Percentiles rank a stretch among this genome's conserved stretches.
Evolutionary conservation across 805 yeast species (phyloP).

Genomic region (Saturnispora kantuleensis): DNA sequence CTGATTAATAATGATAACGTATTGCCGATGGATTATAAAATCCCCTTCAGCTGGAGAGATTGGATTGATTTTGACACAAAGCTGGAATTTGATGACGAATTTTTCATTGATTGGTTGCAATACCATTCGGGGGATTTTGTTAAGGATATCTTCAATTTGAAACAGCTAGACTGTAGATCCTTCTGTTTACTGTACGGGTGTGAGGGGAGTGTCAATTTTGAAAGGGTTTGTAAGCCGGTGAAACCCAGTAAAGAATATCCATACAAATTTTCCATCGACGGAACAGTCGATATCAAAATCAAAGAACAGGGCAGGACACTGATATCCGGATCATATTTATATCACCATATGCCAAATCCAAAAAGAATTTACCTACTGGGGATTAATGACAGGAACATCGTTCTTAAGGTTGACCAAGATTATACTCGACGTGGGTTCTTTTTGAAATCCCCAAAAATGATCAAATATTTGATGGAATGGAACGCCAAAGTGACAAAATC

Average conservation of each 20-base stretch:
- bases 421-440: slow-evolving; percentile 10
- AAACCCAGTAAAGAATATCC: slow-evolving; percentile 13
- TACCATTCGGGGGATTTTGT: slow-evolving; percentile 9
- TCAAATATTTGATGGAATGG: slow-evolving; percentile 13
- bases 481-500: slow-evolving; percentile 11
- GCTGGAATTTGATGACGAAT: slow-evolving; percentile 16
- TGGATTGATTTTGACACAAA: slow-evolving; percentile 23
- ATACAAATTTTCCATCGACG: slow-evolving; percentile 18
- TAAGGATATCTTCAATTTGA: slow-evolving; percentile 5
- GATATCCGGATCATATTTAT: slow-evolving; percentile 28
- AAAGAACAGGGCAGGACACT: slow-evolving; percentile 25
- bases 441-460: slow-evolving; percentile 10
- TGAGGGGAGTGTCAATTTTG: slow-evolving; percentile 14
- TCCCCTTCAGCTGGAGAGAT: slow-evolving; percentile 25
- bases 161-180: slow-evolving; percentile 5
- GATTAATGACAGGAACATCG: slow-evolving; percentile 10
- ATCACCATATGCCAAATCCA: slow-evolving; percentile 26
- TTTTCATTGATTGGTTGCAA: slow-evolving; percentile 12
- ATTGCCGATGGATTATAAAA: slow-evolving; percentile 10
- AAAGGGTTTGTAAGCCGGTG: slow-evolving; percentile 3
- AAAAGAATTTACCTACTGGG: slow-evolving; percentile 17
- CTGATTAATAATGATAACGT: neutral
- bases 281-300: slow-evolving; percentile 18
- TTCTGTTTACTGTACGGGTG: slow-evolving; percentile 16
- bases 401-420: slow-evolving; percentile 20